Evolutionary conservation across 768 basidiomycete genomes (phyloP).

Genomic region (Agrocybe chaxingu): DNA sequence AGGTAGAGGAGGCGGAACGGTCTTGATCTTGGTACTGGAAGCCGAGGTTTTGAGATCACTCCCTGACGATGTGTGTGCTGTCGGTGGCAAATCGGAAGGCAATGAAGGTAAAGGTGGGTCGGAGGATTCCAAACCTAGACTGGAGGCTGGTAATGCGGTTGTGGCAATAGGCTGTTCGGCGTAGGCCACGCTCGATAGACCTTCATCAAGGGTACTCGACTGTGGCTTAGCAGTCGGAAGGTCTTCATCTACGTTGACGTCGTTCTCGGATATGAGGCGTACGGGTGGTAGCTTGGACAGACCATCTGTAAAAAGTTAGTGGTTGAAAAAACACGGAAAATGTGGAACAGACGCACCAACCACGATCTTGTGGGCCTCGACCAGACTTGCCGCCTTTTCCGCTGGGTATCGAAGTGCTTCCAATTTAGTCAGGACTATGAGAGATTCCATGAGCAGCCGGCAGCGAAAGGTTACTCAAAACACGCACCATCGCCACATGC

Average conservation of each 20-base stretch:
- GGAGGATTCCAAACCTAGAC: no score
- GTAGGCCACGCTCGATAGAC: no score
- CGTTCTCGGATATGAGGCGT: slow-evolving; percentile 60
- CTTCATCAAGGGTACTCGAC: neutral
- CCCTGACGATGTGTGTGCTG: neutral
- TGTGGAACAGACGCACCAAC: slow-evolving; percentile 58
- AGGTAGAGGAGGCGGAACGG: slow-evolving; percentile 13
- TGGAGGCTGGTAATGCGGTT: no score
- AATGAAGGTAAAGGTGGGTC: no score
- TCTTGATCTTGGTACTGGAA: slow-evolving; percentile 1
- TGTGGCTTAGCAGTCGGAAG: slow-evolving; percentile 19
- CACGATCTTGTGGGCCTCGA: slow-evolving; percentile 80
- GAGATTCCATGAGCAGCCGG: neutral
- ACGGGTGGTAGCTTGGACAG: slow-evolving; percentile 73
- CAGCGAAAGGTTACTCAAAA: neutral
- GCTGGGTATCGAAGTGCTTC: slow-evolving; percentile 53
- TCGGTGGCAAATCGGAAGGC: no score
- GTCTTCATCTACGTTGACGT: slow-evolving; percentile 15
- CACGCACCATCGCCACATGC: slow-evolving; percentile 75
- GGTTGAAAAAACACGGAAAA: neutral
- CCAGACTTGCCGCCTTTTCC: slow-evolving; percentile 78
- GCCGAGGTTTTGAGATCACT: slow-evolving; percentile 3
- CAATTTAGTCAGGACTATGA: slow-evolving; percentile 33
- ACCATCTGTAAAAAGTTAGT: slow-evolving; percentile 50
- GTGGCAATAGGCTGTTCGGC: no score